These are phyloP conservation scores for Anthoceros angustus DNA, from an alignment of 225 moss, liverwort and hornwort species.

Conservation along the genomic window DNA sequence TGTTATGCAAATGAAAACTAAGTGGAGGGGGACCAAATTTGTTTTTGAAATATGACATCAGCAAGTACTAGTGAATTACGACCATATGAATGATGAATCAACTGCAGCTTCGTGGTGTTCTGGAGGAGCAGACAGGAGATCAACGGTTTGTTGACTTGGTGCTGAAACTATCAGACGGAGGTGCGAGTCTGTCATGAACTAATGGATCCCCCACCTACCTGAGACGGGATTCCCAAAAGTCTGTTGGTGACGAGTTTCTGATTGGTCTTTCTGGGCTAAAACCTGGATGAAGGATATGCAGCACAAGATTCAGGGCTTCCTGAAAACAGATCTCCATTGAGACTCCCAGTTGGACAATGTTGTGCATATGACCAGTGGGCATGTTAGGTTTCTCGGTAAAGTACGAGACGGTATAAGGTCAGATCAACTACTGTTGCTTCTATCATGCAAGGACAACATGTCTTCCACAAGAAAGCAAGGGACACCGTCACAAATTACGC, in stretches of 20 bases:
- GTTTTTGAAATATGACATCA: not conserved
- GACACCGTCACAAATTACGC: constrained; percentile 15
- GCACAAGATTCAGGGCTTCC: constrained; percentile 24
- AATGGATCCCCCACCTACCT: not conserved
- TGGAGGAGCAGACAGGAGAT: not conserved
- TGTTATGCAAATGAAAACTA: not conserved
- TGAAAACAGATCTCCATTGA: constrained; percentile 31
- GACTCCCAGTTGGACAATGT: constrained; percentile 26
- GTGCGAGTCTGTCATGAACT: not conserved
- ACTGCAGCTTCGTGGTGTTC: not conserved
- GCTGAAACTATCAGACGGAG: not conserved
- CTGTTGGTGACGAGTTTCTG: constrained; percentile 31
- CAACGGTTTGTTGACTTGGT: not conserved
- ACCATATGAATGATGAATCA: not conserved
- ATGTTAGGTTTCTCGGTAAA: constrained; percentile 35
- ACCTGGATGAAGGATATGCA: constrained; percentile 27
- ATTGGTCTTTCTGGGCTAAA: constrained; percentile 28
- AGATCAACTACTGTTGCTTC: constrained; percentile 21
- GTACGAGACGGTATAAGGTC: constrained; percentile 23
- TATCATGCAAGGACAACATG: constrained; percentile 23
- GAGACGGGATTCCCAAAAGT: not conserved
- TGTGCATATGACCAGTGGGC: constrained; percentile 35
- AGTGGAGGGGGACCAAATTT: not conserved
- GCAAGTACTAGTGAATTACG: not conserved
- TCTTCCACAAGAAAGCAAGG: constrained; percentile 23